phyloP scores from a whole-genome alignment of 2,329 filamentous ascomycete species.

The Sporothrix brunneoviolacea region DNA sequence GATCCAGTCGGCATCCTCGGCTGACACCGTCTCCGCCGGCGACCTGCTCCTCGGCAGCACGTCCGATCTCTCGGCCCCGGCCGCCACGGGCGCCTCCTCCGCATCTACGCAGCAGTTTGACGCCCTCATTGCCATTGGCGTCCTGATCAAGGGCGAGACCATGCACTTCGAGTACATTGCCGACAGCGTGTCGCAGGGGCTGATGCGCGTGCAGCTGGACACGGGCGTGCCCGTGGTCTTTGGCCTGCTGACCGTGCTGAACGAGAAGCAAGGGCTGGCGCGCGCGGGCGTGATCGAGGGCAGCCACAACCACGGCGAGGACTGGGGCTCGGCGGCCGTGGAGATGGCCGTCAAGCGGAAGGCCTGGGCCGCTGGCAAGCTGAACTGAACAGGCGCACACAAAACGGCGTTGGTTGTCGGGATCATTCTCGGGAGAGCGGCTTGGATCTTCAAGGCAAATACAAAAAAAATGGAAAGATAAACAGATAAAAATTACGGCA shows the following conservation, averaged over 20 bases:
- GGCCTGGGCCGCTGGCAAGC: conserved; percentile 69
- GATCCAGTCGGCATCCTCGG: conserved; percentile 64
- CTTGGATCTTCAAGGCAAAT: not conserved
- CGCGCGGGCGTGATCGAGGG: conserved; percentile 66
- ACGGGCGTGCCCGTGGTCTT: conserved; percentile 85
- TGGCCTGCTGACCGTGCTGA: conserved; percentile 82
- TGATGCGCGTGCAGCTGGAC: conserved; percentile 93
- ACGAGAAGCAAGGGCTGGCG: conserved; percentile 77
- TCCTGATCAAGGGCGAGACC: conserved; percentile 96
- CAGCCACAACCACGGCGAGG: conserved; percentile 89
- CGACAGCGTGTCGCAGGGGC: conserved; percentile 79
- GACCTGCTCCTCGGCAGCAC: conserved; percentile 66
- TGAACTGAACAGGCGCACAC: conserved; percentile 25
- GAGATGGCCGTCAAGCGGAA: conserved; percentile 86
- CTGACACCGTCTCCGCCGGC: conserved; percentile 58
- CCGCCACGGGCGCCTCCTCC: conserved; percentile 42
- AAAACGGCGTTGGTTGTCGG: conserved; percentile 3
- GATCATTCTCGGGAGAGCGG: no score
- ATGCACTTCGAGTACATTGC: conserved; percentile 99
- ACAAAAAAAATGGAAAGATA: not conserved
- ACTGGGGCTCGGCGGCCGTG: conserved; percentile 92
- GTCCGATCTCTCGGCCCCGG: conserved; percentile 65
- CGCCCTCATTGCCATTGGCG: conserved; percentile 89
- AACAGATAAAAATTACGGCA: conserved; percentile 1
- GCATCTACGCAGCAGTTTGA: conserved; percentile 64